A percentile compares a stretch with the other conserved stretches of the same genome.
phyloP scores from a whole-genome alignment of 305 asterid genomes.

The Fraxinus albicans region DNA sequence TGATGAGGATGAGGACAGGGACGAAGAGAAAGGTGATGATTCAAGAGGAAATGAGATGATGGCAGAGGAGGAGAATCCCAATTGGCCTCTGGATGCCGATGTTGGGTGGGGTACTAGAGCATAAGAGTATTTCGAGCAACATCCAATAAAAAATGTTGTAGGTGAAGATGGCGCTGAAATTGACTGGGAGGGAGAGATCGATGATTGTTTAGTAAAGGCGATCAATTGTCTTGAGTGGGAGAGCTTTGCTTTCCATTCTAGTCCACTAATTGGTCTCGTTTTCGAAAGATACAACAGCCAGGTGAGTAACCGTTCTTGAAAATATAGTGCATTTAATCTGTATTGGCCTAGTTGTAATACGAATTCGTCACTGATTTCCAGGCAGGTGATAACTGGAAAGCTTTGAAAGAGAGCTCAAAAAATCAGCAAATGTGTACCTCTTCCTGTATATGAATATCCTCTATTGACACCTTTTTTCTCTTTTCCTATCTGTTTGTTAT shows the following conservation, averaged over 20 bases:
- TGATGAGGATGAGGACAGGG: conserved; percentile 29
- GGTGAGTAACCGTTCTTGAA: conserved; percentile 27
- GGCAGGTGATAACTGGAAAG: conserved; percentile 92
- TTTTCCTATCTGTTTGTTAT: not conserved
- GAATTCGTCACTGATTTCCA: conserved; percentile 35
- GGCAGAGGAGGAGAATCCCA: conserved; percentile 75
- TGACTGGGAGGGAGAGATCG: conserved; percentile 94
- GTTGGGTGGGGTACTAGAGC: conserved; percentile 98
- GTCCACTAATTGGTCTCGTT: conserved; percentile 83
- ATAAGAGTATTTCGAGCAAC: conserved; percentile 81
- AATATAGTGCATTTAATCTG: not conserved
- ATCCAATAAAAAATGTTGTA: conserved; percentile 61
- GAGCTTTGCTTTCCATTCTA: conserved; percentile 94
- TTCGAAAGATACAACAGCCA: conserved; percentile 80
- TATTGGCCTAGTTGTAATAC: not conserved
- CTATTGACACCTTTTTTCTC: not conserved
- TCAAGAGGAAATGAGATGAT: conserved; percentile 44
- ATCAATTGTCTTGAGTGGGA: conserved; percentile 96
- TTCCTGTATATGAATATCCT: conserved; percentile 67
- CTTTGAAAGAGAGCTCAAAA: conserved; percentile 77
- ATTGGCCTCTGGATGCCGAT: conserved; percentile 96
- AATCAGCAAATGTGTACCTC: conserved; percentile 90
- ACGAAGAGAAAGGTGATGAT: not conserved
- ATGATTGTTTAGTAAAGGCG: conserved; percentile 78
- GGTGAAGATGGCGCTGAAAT: conserved; percentile 82